Base-by-base conservation (phyloP, 257 asterid species). In the Orobanche coerulescens region DNA sequence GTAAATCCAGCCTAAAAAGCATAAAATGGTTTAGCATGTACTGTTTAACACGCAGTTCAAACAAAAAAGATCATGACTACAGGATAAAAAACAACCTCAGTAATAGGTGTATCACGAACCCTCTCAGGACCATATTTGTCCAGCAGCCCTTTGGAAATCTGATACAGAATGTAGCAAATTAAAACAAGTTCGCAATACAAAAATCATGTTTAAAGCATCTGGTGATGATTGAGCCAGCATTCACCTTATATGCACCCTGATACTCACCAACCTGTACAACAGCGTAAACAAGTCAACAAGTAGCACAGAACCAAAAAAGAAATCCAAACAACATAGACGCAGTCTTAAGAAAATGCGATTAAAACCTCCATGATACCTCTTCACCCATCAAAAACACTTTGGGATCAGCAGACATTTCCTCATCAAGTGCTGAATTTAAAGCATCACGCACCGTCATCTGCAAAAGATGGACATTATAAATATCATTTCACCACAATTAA, bases 371-470 rank as follows among this genome's bases (percentile, higher is more conserved):
- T 8, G 37, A 11, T 76, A 92, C 96, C 96, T 92, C 98, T 80
- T 92, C 98, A 16, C 96, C 98, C 94, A 92, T 88, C 34, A 88
- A 1, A 63, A 92, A 86, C 4, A 92, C 98, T 71, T 71, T 77
- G 44, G 95, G 88, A 71, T 92, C 96, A 16, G 98, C 98, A n/a
- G 95, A 78, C 96, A 92, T 92, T 82, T 92, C 98, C 70, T 92
- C 98, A 70, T 88, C 94, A 20, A 92, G 76, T 36, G 96, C 96
- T 49, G 98, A 88, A 79, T 88, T 92, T 50, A 92, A 67, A 61
- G 96, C 98, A 54, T 88, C 95, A 22, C 96, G 93, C 57, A 88
- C 95, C 6, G 86, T 92, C 87, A 92, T 92, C 96, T 92, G 78
- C 73, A 75, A 62, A 23, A 62, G 16, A 58, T 12, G 22, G 34